A percentile compares a stretch with the other conserved stretches of the same genome.
Conservation (phyloP, 768 basidiomycete genomes). For the Asterophora parasitica region DNA sequence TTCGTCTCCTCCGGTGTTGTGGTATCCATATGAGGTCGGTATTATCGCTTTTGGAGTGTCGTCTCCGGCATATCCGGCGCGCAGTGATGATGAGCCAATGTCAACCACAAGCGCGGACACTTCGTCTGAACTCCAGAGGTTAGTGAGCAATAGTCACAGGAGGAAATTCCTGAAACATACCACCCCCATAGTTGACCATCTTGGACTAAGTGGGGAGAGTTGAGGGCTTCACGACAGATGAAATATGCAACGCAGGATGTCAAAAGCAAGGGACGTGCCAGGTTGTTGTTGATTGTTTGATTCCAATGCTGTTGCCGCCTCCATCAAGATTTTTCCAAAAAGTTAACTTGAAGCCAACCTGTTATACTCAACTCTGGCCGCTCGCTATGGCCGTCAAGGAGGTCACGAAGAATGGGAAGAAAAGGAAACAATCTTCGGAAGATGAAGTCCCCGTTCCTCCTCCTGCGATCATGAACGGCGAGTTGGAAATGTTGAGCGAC, state of each 20-base stretch:
- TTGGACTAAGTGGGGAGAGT: background rate
- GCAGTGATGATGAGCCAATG: conserved; percentile 83
- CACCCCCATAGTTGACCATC: conserved; percentile 89
- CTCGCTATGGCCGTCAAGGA: conserved; percentile 32
- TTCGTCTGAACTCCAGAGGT: conserved; percentile 57
- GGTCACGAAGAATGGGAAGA: conserved; percentile 36
- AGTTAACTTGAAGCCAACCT: conserved; percentile 18
- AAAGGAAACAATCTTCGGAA: conserved; percentile 52
- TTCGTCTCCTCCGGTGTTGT: conserved; percentile 46
- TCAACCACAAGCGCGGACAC: conserved; percentile 96
- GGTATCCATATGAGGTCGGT: conserved; percentile 85
- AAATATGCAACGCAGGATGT: background rate
- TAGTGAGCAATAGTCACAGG: background rate
- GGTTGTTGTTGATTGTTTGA: conserved; percentile 26
- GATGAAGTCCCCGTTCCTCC: conserved; percentile 30
- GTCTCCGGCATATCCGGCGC: conserved; percentile 97
- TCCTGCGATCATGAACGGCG: conserved; percentile 35
- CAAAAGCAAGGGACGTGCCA: background rate
- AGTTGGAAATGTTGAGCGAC: conserved; percentile 71
- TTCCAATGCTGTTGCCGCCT: conserved; percentile 19
- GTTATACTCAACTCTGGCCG: background rate
- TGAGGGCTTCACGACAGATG: background rate
- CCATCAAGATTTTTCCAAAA: conserved; percentile 20
- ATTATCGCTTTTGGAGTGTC: conserved; percentile 92
- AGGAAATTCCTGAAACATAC: conserved; percentile 35